These are phyloP conservation scores for Skeletonema grethae DNA, from an alignment of 108 stramenopile genomes.

Conservation along the genomic window DNA sequence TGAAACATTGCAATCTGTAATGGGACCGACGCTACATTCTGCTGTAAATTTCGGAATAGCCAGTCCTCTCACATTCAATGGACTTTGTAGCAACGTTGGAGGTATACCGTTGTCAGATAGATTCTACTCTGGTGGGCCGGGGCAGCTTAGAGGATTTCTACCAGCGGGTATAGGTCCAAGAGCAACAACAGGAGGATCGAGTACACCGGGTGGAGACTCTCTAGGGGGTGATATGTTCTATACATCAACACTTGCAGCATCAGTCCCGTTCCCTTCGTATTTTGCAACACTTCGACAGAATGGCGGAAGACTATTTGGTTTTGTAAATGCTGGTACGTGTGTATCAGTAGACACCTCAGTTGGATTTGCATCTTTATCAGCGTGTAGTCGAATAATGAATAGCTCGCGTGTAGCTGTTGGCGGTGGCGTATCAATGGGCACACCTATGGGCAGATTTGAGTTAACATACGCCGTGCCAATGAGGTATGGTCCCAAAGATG, in stretches of 20 bases:
- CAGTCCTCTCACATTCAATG: constrained; percentile 59
- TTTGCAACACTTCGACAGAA: constrained; percentile 52
- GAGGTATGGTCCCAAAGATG: constrained; percentile 83
- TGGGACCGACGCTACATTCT: constrained; percentile 62
- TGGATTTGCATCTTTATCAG: constrained; percentile 13
- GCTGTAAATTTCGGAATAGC: constrained; percentile 55
- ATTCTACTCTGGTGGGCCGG: constrained; percentile 83
- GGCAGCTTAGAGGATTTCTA: constrained; percentile 78
- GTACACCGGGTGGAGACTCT: constrained; percentile 74
- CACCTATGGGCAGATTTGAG: constrained; percentile 73
- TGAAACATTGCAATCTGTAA: constrained; percentile 7
- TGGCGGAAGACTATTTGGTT: constrained; percentile 73
- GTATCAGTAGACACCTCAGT: constrained; percentile 11
- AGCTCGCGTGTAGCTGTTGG: constrained; percentile 69
- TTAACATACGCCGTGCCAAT: constrained; percentile 80
- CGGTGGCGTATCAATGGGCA: constrained; percentile 70
- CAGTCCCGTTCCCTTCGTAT: constrained; percentile 55
- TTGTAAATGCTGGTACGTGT: constrained; percentile 79
- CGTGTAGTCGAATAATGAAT: constrained; percentile 38
- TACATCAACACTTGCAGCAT: constrained; percentile 64
- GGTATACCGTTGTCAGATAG: constrained; percentile 65
- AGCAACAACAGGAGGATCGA: constrained; percentile 53
- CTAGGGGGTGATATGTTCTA: constrained; percentile 83
- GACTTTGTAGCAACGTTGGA: constrained; percentile 49
- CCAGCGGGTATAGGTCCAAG: constrained; percentile 85